Base-by-base conservation (phyloP, 306 rosid genomes). In the Malus asiatica region DNA sequence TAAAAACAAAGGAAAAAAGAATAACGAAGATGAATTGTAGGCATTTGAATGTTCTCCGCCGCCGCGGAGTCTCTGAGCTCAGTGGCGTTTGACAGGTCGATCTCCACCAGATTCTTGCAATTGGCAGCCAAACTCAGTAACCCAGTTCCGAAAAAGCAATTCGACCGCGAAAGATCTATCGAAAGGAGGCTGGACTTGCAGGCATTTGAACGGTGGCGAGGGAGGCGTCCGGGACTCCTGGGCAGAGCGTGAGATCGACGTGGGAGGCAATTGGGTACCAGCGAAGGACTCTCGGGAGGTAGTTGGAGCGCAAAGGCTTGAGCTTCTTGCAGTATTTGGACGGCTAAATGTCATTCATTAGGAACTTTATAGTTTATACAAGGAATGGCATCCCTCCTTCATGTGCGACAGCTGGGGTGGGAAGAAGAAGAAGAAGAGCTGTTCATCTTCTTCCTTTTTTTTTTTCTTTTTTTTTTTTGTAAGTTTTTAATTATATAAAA, bases 151-250 rank as follows among this genome's bases (percentile, higher is more conserved):
- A 92, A 82, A 80, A 95, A 95, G 72, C 78, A 83, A 66, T 73
- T 80, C 32, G 97, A 95, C 71, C 82, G 64, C 55, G 97, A 95
- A 27, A 95, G 91, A 72, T 92, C 89, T n/a, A 92, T 35, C 40
- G 92, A 74, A 2, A n/a, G 83, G 51, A 95, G 97, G 27, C 75
- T 79, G 18, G 72, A 32, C 6, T 42, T 55, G 84, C 85, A 90
- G 2, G 89, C 82, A 51, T 71, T 72, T 0, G 97, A 81, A 90
- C 15, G 0, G 66, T 14, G 35, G 66, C 10, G 16, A 95, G 88
- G 8, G 87, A 69, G 0, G 15, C 4, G 62, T 95, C 96, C 0
- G 79, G 35, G 75, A 95, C 83, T 53, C 92, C 85, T 57, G 92
- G 88, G 63, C 93, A 89, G 9, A 90, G 90, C 2, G 97, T 81